phyloP scores from a whole-genome alignment of 805 yeast genomes.

The Yamadazyma nakazawae region DNA sequence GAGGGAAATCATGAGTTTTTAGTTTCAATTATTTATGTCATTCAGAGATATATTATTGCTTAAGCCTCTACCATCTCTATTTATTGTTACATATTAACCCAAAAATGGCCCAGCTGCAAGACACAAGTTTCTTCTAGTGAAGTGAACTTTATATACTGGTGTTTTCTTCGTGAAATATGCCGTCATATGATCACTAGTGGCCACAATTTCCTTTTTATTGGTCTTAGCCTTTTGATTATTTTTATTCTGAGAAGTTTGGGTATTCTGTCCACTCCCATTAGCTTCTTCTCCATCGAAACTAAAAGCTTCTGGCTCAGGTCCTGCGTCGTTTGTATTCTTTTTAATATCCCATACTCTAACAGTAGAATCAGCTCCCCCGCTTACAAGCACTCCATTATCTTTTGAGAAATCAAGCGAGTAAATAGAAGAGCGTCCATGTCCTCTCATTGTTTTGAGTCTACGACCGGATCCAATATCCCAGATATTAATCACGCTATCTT shows the following conservation, averaged over 20 bases:
- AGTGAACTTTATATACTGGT: constrained; percentile 89
- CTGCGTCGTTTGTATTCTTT: constrained; percentile 75
- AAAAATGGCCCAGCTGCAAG: constrained; percentile 87
- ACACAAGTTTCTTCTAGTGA: constrained; percentile 86
- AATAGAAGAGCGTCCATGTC: constrained; percentile 86
- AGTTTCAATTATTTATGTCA: no score
- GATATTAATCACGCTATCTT: constrained; percentile 79
- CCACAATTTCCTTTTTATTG: constrained; percentile 66
- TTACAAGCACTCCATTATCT: constrained; percentile 85
- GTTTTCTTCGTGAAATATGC: constrained; percentile 92
- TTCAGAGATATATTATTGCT: no score
- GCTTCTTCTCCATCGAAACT: constrained; percentile 16
- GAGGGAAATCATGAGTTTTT: no score
- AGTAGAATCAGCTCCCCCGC: constrained; percentile 89
- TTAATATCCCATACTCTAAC: constrained; percentile 96
- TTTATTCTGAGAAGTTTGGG: constrained; percentile 8
- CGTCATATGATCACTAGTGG: constrained; percentile 86
- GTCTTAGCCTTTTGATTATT: constrained; percentile 43
- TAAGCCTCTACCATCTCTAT: not conserved
- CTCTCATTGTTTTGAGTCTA: constrained; percentile 84
- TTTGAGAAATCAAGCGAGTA: constrained; percentile 80
- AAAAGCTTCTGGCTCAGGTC: constrained; percentile 73
- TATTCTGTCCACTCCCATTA: constrained; percentile 7
- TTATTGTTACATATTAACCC: constrained; percentile 15
- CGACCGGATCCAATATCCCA: constrained; percentile 96